Conservation (phyloP, 192 early-diverging fungal genomes). For the Backusella australiensis region DNA sequence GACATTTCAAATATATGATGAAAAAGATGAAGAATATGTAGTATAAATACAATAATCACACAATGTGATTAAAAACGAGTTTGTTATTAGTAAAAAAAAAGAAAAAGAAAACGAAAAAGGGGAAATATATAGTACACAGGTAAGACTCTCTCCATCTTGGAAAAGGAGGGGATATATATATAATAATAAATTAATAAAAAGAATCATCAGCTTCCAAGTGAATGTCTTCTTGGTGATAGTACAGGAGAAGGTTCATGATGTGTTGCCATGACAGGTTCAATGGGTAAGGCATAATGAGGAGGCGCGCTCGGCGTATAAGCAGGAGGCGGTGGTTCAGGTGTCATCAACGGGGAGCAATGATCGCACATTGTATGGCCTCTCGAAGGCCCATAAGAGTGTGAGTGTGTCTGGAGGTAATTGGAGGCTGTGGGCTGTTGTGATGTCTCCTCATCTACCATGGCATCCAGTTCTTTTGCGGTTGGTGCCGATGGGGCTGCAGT, state of each 20-base stretch:
- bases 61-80: background rate
- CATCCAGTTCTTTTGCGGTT: conserved; percentile 14
- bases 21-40: background rate
- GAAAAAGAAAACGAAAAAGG: background rate
- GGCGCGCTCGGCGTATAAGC: conserved; percentile 25
- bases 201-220: background rate
- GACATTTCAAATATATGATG: too few relatives aligned
- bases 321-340: conserved; percentile 18
- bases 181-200: background rate
- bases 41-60: background rate
- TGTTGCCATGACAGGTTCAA: background rate
- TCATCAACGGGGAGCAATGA: background rate
- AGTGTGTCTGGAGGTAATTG: background rate
- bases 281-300: conserved; percentile 13
- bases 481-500: conserved; percentile 17
- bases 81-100: background rate
- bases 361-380: background rate
- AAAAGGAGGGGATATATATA: background rate
- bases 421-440: background rate
- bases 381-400: background rate
- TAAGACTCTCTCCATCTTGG: background rate
- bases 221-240: conserved; percentile 7
- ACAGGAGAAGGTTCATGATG: background rate
- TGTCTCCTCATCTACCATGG: background rate
- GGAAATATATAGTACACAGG: conserved; percentile 4